Percentiles rank a stretch among this genome's conserved stretches.
phyloP scores from a whole-genome alignment of 345 rosid genomes.

The Salix viminalis region DNA sequence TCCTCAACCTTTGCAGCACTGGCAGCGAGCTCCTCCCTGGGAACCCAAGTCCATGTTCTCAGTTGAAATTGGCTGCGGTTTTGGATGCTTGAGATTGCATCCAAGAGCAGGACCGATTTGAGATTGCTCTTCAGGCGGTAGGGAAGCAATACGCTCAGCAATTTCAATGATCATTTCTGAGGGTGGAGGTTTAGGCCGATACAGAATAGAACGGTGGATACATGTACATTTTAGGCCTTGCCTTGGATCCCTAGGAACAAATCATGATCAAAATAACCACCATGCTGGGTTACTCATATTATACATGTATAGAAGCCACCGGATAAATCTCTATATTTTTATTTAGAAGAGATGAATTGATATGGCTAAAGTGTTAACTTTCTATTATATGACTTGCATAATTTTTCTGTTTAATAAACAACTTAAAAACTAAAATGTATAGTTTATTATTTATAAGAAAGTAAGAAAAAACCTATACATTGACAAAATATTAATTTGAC shows the following conservation, averaged over 20 bases:
- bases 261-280: constrained; percentile 42
- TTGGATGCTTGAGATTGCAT: no score
- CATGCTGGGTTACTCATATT: no score
- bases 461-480: no score
- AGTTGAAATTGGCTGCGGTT: constrained; percentile 12
- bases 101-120: constrained; percentile 23
- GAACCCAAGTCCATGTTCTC: constrained; percentile 33
- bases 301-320: no score
- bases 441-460: no score
- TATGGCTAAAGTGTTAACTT: no score
- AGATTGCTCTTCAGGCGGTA: constrained; percentile 32
- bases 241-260: constrained; percentile 46
- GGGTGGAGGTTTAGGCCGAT: constrained; percentile 57
- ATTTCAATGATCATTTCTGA: constrained; percentile 45
- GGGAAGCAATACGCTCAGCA: constrained; percentile 47
- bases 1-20: constrained; percentile 29
- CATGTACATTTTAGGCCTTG: constrained; percentile 41
- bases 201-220: constrained; percentile 50
- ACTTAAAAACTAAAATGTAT: no score
- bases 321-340: no score
- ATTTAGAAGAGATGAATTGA: no score
- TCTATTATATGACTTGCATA: no score
- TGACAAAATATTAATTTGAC: no score
- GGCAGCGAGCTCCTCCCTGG: constrained; percentile 25
- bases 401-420: no score